Evolutionary conservation across 768 basidiomycete genomes (phyloP), one percentile per base, ranked within the genome.

Genomic region (Jaapia argillacea): DNA sequence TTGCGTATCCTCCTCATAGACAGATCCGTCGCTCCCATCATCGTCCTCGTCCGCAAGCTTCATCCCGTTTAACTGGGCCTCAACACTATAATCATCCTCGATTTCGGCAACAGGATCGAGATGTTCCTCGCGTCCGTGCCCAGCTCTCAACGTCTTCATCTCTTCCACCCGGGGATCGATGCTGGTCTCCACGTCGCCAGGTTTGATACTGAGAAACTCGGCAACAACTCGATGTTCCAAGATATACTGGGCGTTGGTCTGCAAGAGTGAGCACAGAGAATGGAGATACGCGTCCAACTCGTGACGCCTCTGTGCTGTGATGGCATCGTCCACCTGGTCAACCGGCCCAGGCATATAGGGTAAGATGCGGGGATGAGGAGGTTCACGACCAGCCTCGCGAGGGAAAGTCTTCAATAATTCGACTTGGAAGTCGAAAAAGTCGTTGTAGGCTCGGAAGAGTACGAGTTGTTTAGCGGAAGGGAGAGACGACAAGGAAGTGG

Each of bases 291-390:
- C 81, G 54, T 96, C 86, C 23, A 99, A 72, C 55, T 98, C 96
- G 16, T 68, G 70, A 47, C 83, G 75, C 43, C 96, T 71, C 25
- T 77, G 74, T 13, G 83, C 79, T 22, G 92, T 94, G 50, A 98
- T 70, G 31, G 72, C 70, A 49, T 89, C 84, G 63, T 92, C 82
- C 25, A 97, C 90, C 16, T 80, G 67, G 21, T 84, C 72, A 5
- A 85, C 77, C 4, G 93, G 96, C 2, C 96, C 96, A 2, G 96
- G 96, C 96, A 99, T 99, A 63, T 79, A 97, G 1, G 96, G 96
- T 22, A 99, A 67, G 41, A 94, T 84, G 26, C 96, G 75, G 6
- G 71, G 70, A 48, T 77, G 67, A 23, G 71, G 70, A 6, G 75
- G 68, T 26, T 80, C 64, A 13, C 87, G 77, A 18, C 96, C 96